Evolutionary conservation across 306 rosid species (phyloP).

Genomic region (Argentina anserina): DNA sequence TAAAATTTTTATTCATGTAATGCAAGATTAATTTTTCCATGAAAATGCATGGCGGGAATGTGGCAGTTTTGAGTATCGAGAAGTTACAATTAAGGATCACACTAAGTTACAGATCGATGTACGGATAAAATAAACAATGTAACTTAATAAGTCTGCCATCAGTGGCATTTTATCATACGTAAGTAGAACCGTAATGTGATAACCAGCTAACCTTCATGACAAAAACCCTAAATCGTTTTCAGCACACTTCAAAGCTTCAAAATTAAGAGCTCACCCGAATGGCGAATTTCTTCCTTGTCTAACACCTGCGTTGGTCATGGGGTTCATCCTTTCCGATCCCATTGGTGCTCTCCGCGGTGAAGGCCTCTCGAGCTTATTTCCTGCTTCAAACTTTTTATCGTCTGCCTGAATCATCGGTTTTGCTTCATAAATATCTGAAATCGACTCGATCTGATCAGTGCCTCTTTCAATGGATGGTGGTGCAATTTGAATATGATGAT

Average conservation of each 20-base stretch:
- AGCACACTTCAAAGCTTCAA: constrained; percentile 35
- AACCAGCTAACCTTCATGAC: constrained; percentile 22
- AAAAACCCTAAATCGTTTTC: constrained; percentile 53
- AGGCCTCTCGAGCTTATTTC: constrained; percentile 73
- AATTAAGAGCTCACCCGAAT: constrained; percentile 49
- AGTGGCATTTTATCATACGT: constrained; percentile 58
- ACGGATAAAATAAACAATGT: constrained; percentile 34
- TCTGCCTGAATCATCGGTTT: constrained; percentile 56
- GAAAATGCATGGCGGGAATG: constrained; percentile 18
- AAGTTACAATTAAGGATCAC: constrained; percentile 27
- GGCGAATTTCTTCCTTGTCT: constrained; percentile 67
- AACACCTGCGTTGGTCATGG: constrained; percentile 57
- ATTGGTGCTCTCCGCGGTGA: constrained; percentile 63
- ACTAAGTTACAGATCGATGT: constrained; percentile 36
- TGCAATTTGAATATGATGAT: constrained; percentile 55
- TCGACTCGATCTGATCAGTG: constrained; percentile 50
- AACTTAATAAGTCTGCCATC: constrained; percentile 49
- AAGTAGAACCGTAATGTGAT: constrained; percentile 24
- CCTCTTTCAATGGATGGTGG: constrained; percentile 56
- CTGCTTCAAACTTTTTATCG: constrained; percentile 51
- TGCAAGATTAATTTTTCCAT: constrained; percentile 6
- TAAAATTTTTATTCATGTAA: constrained; percentile 11
- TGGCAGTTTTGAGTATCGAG: constrained; percentile 15
- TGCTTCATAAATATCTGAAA: constrained; percentile 65
- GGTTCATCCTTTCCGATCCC: constrained; percentile 63